Evolutionary conservation across 2,329 filamentous ascomycete species (phyloP).

Genomic region (Pseudocercospora pini-densiflorae): DNA sequence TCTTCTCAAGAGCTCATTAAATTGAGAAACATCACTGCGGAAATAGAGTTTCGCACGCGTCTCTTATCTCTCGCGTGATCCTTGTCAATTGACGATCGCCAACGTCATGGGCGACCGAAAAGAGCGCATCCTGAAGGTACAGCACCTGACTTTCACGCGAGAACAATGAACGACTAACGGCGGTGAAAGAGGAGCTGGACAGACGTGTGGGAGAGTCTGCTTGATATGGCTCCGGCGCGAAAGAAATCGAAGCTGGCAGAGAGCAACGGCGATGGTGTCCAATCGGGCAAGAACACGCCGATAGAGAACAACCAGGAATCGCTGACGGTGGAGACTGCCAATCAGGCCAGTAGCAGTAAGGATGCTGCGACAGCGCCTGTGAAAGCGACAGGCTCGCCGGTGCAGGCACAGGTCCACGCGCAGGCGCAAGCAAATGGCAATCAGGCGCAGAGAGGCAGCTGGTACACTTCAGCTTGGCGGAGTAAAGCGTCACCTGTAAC

Average conservation of each 20-base stretch:
- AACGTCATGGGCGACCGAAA: slow-evolving; percentile 5
- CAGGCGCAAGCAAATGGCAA: slow-evolving; percentile 9
- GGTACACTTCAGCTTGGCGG: slow-evolving; percentile 48
- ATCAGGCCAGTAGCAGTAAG: slow-evolving; percentile 1
- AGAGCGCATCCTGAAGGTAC: not conserved
- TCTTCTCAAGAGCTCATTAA: too few species aligned
- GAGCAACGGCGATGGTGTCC: slow-evolving; percentile 13
- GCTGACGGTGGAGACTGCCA: not conserved
- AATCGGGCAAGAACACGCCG: slow-evolving; percentile 22
- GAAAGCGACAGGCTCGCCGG: not conserved
- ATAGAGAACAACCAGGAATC: slow-evolving; percentile 1
- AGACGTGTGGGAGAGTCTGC: not conserved
- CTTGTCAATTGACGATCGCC: slow-evolving; percentile 3
- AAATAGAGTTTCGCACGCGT: not conserved
- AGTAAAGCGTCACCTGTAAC: slow-evolving; percentile 53
- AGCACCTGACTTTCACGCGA: not conserved
- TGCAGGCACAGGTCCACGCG: not conserved
- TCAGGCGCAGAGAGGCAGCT: slow-evolving; percentile 38
- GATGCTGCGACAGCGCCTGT: not conserved
- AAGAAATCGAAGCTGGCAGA: slow-evolving; percentile 32
- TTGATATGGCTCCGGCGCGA: slow-evolving; percentile 30
- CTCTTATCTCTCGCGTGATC: slow-evolving; percentile 11
- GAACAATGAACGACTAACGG: slow-evolving; percentile 10
- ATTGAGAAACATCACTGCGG: not conserved
- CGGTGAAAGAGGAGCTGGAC: not conserved